phyloP scores from a whole-genome alignment of 768 basidiomycete species.

The Suillus americanus region DNA sequence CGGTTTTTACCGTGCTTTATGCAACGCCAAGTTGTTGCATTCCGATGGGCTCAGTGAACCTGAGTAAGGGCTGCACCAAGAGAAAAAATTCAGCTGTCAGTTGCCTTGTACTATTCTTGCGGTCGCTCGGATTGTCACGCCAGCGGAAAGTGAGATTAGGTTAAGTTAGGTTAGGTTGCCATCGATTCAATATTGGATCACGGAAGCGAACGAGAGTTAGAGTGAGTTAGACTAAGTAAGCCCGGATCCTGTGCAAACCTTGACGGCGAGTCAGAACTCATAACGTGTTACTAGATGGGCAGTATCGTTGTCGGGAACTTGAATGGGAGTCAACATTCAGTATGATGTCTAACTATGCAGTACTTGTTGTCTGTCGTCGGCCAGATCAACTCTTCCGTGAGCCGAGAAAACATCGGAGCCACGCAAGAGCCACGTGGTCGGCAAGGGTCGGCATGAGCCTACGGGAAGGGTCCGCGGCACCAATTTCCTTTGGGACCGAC shows the following conservation, averaged over 20 bases:
- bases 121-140: neutral
- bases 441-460: neutral
- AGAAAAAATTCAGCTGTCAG: neutral
- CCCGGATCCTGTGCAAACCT: conserved; percentile 4
- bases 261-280: neutral
- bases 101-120: neutral
- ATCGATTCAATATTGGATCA: neutral
- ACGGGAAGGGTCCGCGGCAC: neutral
- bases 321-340: neutral
- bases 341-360: neutral
- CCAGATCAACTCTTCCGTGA: neutral
- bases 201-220: conserved; percentile 2
- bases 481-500: neutral
- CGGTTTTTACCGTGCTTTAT: neutral
- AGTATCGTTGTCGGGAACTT: neutral
- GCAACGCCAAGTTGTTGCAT: neutral
- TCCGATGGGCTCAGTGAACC: neutral
- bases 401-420: neutral
- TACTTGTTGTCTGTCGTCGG: neutral
- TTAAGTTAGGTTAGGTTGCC: neutral
- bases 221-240: neutral
- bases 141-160: neutral
- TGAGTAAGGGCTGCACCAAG: conserved; percentile 1
- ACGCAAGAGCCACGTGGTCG: neutral
- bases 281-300: neutral